Percentiles rank a stretch among this genome's conserved stretches.
Conservation (phyloP, 176 grass and related monocot species). For the Aegilops sharonensis region DNA sequence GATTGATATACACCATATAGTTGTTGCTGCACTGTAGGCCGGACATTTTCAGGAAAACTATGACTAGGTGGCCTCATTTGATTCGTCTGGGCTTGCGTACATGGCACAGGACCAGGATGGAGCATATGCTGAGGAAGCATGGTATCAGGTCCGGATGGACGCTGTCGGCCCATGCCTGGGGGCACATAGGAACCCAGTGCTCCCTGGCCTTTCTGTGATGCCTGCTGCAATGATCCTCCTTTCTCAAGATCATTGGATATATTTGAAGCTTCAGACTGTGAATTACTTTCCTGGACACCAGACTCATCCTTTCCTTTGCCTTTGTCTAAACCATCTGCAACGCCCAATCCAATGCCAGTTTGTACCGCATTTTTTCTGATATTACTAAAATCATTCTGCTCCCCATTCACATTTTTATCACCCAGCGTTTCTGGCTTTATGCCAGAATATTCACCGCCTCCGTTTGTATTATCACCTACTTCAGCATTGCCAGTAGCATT, state of each 20-base stretch:
- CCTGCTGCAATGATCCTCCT: slow-evolving; percentile 38
- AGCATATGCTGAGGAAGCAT: slow-evolving; percentile 46
- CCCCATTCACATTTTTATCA: slow-evolving; percentile 35
- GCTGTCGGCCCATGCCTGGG: slow-evolving; percentile 37
- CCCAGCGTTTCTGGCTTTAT: slow-evolving; percentile 24
- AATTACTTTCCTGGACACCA: slow-evolving; percentile 32
- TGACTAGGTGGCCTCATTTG: slow-evolving; percentile 47
- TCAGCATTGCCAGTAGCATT: slow-evolving; percentile 30
- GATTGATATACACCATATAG: slow-evolving; percentile 39
- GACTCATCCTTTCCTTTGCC: slow-evolving; percentile 27
- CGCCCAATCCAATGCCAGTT: slow-evolving; percentile 21
- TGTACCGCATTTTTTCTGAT: slow-evolving; percentile 31
- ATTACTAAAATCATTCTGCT: slow-evolving; percentile 34
- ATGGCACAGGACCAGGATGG: slow-evolving; percentile 31
- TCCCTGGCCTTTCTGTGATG: slow-evolving; percentile 29
- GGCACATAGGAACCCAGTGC: slow-evolving; percentile 16
- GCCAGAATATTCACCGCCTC: slow-evolving; percentile 20
- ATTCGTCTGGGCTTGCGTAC: slow-evolving; percentile 36
- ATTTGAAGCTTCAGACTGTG: slow-evolving; percentile 28
- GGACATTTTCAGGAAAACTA: slow-evolving; percentile 41
- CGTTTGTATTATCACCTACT: slow-evolving; percentile 19
- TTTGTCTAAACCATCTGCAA: slow-evolving; percentile 21
- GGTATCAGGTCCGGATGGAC: slow-evolving; percentile 38
- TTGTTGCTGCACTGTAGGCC: slow-evolving; percentile 31
- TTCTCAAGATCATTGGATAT: slow-evolving; percentile 32